Evolutionary conservation across 2,329 filamentous ascomycete species (phyloP).

Genomic region (Botrytis tulipae): DNA sequence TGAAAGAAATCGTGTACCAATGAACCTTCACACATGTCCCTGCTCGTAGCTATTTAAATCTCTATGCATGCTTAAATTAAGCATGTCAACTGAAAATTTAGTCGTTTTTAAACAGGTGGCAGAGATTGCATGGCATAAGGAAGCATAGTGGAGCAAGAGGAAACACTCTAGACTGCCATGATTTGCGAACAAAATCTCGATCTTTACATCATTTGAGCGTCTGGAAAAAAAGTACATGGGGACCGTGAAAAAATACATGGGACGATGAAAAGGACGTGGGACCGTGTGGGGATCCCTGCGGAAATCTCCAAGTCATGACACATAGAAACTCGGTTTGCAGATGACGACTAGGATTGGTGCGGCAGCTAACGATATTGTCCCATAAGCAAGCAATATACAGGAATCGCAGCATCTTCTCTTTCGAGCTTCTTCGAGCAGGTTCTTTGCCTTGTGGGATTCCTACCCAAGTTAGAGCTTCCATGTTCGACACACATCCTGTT

Average conservation of each 20-base stretch:
- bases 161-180: not conserved
- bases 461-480: not conserved
- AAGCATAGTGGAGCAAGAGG: not conserved
- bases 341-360: not conserved
- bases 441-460: too few relatives aligned
- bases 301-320: conserved; percentile 2
- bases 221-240: not conserved
- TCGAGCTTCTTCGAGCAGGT: too few relatives aligned
- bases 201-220: not conserved
- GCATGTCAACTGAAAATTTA: not conserved
- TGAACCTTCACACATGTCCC: not conserved
- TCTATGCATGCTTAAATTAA: not conserved
- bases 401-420: not conserved
- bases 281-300: not conserved
- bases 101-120: not conserved
- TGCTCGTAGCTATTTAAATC: not conserved
- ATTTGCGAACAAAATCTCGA: not conserved
- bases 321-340: not conserved
- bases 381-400: not conserved
- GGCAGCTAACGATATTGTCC: not conserved
- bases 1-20: conserved; percentile 13
- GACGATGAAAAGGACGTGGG: not conserved
- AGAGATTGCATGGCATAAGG: not conserved
- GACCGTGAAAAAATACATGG: not conserved
- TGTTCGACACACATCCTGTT: too few relatives aligned